Evolutionary conservation across 1,284 basidiomycete species (phyloP), one percentile per base, ranked within the genome.

Genomic region (Schizopora paradoxa): DNA sequence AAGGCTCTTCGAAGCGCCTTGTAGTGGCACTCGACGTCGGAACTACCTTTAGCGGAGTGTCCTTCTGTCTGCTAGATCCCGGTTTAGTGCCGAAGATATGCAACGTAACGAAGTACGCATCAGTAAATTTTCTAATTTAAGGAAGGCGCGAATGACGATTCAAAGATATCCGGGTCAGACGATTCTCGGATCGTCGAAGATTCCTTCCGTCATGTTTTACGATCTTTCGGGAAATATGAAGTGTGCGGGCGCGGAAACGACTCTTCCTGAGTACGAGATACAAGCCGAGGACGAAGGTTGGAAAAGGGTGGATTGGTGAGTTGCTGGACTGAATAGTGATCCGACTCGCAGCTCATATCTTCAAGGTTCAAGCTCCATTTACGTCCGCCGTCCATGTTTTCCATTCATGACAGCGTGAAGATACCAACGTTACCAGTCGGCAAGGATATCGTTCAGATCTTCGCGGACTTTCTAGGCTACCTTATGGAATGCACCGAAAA

Each of bases 171-270:
- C 83, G 8, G 83, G 25, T 41, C 25, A 41, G 21, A 14, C 86
- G 63, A 79, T 83, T 43, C 82, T 78, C 13, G 84, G 85, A 35
- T 86, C 85, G 60, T 79, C 80, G 48, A 87, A 87, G 66, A 86
- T 87, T 56, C 84, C 85, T 33, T 78, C 84, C 19, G 63, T 84
- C 22, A 71, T 86, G 61, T 86, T 77, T 60, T 86, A 86, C 54
- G 79, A 86, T 56, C 19, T 62, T 49, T 56, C 68, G 35, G 82
- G 83, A 7, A 67, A 63, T 48, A 70, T 86, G 67, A 75, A 74
- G 63, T 79, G 74, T 37, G 82, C 80, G n/a, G 85, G 85, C n/a
- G 84, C 85, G 44, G 83, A 86, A 59, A 78, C 83, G 43, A 82
- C 86, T 31, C 73, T 65, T 33, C 69, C 70, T 14, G 67, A 74